phyloP scores from a whole-genome alignment of 768 basidiomycete genomes.

The Lentinula aciculospora region DNA sequence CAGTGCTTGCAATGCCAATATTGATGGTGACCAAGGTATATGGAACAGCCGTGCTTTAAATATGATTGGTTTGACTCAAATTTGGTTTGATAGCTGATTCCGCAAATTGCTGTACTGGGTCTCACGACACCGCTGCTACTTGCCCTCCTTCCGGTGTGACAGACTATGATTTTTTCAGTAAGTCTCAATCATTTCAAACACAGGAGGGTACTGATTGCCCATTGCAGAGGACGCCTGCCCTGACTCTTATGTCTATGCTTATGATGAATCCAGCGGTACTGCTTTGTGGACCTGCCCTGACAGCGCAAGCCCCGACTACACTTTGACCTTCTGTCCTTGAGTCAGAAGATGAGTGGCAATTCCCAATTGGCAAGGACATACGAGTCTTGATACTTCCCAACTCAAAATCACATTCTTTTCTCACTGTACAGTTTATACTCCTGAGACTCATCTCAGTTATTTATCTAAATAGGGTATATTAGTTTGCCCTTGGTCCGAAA shows the following conservation, averaged over 20 bases:
- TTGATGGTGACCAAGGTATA: conserved; percentile 28
- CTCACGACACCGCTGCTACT: conserved; percentile 28
- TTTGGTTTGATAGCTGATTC: conserved; percentile 9
- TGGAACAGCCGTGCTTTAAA: conserved; percentile 37
- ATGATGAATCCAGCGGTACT: conserved; percentile 37
- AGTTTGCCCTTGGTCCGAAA: too few species aligned
- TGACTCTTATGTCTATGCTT: conserved; percentile 37
- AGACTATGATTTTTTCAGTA: neutral
- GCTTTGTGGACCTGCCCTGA: conserved; percentile 39
- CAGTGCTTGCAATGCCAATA: conserved; percentile 34
- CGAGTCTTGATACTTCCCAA: neutral
- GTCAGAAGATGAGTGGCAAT: neutral
- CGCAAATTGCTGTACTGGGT: conserved; percentile 19
- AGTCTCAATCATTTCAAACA: neutral
- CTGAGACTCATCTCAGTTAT: too few species aligned
- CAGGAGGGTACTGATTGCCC: neutral
- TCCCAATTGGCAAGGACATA: neutral
- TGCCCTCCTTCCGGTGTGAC: conserved; percentile 32
- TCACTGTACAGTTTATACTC: too few species aligned
- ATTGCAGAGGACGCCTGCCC: conserved; percentile 27
- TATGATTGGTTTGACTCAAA: conserved; percentile 13
- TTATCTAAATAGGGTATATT: too few species aligned
- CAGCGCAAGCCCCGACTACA: conserved; percentile 22
- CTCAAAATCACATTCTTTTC: neutral
- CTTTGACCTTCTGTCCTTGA: conserved; percentile 29